phyloP scores from a whole-genome alignment of 2,329 filamentous ascomycete species.

The Beauveria varroae region DNA sequence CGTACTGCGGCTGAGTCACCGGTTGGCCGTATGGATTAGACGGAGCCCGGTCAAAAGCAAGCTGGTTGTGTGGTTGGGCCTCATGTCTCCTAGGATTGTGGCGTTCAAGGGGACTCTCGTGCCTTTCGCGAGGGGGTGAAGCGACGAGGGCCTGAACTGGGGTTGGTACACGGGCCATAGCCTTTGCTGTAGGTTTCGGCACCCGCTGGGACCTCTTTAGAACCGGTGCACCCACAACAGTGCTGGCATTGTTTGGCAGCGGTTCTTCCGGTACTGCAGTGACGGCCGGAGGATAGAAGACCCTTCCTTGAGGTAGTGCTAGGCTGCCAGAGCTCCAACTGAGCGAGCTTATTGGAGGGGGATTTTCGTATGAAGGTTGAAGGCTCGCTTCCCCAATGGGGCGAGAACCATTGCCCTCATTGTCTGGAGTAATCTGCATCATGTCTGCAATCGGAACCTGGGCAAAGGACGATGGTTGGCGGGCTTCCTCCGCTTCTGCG shows the following conservation, averaged over 20 bases:
- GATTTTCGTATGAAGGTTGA: neutral
- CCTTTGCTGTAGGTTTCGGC: neutral
- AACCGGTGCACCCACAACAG: neutral
- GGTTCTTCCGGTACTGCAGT: slow-evolving; percentile 3
- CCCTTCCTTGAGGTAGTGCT: slow-evolving; percentile 15
- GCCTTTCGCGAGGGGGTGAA: slow-evolving; percentile 3
- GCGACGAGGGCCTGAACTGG: neutral
- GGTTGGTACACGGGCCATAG: neutral
- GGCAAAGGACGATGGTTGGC: neutral
- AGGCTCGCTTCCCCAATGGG: slow-evolving; percentile 5
- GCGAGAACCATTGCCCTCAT: neutral
- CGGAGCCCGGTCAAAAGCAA: neutral
- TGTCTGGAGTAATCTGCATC: slow-evolving; percentile 6
- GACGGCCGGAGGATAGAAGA: slow-evolving; percentile 14
- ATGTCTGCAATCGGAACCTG: neutral
- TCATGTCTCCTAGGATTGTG: slow-evolving; percentile 8
- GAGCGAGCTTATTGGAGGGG: neutral
- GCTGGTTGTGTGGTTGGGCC: neutral
- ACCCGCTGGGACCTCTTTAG: neutral
- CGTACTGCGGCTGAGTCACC: neutral
- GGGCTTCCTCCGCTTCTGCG: neutral
- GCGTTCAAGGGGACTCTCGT: slow-evolving; percentile 10
- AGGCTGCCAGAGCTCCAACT: slow-evolving; percentile 8
- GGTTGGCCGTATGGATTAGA: neutral
- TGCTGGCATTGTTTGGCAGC: neutral